Percentiles rank a stretch among this genome's conserved stretches.
These are phyloP conservation scores for Sphagnum fallax DNA, from an alignment of 228 moss, liverwort and hornwort genomes.

Conservation along the genomic window DNA sequence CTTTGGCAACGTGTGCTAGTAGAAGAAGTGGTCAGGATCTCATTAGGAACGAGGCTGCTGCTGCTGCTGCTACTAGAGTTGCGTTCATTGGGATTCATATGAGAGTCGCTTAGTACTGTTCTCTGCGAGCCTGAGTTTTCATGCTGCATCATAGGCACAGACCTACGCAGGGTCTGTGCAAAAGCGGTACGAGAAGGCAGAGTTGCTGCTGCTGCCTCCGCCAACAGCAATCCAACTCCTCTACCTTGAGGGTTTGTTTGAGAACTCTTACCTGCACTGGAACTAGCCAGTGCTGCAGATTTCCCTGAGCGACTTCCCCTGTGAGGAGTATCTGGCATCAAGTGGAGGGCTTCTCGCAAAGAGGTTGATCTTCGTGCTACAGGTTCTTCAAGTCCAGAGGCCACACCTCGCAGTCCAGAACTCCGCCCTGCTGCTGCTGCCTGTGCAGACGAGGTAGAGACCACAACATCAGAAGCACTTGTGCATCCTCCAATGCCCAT, in stretches of 20 bases:
- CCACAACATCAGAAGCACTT: slow-evolving; percentile 42
- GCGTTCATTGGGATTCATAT: slow-evolving; percentile 48
- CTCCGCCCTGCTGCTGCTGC: slow-evolving; percentile 37
- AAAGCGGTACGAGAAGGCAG: slow-evolving; percentile 37
- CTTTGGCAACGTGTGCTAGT: slow-evolving; percentile 5
- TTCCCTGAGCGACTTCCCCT: slow-evolving; percentile 56
- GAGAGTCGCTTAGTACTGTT: slow-evolving; percentile 29
- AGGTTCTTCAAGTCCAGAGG: slow-evolving; percentile 30
- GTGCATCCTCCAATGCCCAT: slow-evolving; percentile 43
- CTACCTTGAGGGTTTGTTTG: slow-evolving; percentile 36
- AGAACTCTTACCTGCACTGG: slow-evolving; percentile 22
- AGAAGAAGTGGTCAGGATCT: slow-evolving; percentile 21
- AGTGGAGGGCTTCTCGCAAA: slow-evolving; percentile 35
- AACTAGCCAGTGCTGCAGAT: slow-evolving; percentile 35
- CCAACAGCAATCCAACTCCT: slow-evolving; percentile 25
- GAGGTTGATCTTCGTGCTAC: slow-evolving; percentile 28
- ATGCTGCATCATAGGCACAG: slow-evolving; percentile 35
- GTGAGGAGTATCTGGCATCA: slow-evolving; percentile 22
- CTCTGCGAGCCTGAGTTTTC: slow-evolving; percentile 48
- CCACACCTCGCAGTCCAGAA: slow-evolving; percentile 28
- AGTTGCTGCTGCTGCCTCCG: slow-evolving; percentile 16
- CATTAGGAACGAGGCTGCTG: slow-evolving; percentile 37
- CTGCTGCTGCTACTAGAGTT: slow-evolving; percentile 39
- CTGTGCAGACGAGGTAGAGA: slow-evolving; percentile 44
- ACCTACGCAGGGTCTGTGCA: slow-evolving; percentile 54